Evolutionary conservation across 2,329 filamentous ascomycete species (phyloP).

Genomic region (Trichoderma sp.): DNA sequence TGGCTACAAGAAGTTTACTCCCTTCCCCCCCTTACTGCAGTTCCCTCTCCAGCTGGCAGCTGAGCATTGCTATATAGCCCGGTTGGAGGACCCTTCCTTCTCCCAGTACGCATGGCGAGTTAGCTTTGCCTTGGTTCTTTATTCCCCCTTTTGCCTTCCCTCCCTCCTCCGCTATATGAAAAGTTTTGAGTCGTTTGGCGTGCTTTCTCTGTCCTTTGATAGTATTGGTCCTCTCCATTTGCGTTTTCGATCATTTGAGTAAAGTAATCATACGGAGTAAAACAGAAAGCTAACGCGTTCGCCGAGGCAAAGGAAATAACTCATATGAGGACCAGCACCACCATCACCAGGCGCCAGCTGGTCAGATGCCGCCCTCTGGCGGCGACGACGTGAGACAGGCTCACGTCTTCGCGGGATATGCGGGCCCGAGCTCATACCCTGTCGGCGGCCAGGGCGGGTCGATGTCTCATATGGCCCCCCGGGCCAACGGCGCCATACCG

Average conservation of each 20-base stretch:
- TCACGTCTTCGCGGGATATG: constrained; percentile 74
- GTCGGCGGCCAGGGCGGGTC: constrained; percentile 53
- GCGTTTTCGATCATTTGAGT: constrained; percentile 28
- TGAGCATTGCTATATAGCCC: constrained; percentile 25
- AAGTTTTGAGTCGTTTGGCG: neutral
- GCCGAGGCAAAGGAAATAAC: constrained; percentile 60
- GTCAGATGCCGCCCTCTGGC: constrained; percentile 52
- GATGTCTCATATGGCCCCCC: constrained; percentile 63
- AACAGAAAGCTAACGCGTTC: constrained; percentile 38
- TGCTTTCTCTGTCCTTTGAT: constrained; percentile 2
- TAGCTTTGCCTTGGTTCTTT: neutral
- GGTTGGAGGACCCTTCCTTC: constrained; percentile 7
- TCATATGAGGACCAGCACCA: constrained; percentile 70
- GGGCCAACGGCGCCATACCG: constrained; percentile 42
- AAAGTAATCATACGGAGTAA: constrained; percentile 31
- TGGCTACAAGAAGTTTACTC: constrained; percentile 40
- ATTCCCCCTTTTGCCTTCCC: neutral
- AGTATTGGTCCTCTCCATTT: constrained; percentile 2
- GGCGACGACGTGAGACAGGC: constrained; percentile 68
- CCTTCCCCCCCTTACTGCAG: constrained; percentile 20
- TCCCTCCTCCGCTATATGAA: neutral
- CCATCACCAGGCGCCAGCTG: constrained; percentile 63
- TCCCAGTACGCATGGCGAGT: neutral
- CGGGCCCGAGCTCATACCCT: constrained; percentile 58
- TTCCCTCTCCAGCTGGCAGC: constrained; percentile 31